Percentiles rank a stretch among this genome's conserved stretches.
phyloP scores from a whole-genome alignment of 805 yeast genomes.

The Crinitomyces ghanaensis region DNA sequence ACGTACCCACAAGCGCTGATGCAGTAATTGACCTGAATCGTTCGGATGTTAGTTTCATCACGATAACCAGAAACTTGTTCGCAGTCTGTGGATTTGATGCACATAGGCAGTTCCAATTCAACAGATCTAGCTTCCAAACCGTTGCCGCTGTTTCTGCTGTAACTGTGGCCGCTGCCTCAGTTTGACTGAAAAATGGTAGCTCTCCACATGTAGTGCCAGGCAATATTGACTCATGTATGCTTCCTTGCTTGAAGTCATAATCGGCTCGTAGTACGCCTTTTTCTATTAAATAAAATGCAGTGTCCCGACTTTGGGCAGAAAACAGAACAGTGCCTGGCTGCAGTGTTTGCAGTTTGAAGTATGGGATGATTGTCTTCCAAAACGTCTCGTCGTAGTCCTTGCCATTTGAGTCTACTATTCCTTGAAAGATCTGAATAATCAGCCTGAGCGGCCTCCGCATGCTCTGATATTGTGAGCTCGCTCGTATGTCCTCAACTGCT shows the following conservation, averaged over 20 bases:
- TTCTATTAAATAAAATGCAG: conserved; percentile 51
- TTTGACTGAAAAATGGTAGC: conserved; percentile 28
- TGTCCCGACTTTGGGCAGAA: conserved; percentile 34
- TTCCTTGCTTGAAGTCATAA: conserved; percentile 38
- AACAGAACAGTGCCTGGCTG: conserved; percentile 36
- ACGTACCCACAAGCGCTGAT: no score
- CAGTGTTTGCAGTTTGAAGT: conserved; percentile 39
- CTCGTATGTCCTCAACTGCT: conserved; percentile 22
- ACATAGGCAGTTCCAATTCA: conserved; percentile 35
- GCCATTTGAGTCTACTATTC: conserved; percentile 38
- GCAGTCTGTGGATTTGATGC: conserved; percentile 32
- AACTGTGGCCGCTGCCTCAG: conserved; percentile 36
- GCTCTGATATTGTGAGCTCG: conserved; percentile 24
- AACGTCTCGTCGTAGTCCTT: no score
- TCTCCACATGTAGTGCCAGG: conserved; percentile 74
- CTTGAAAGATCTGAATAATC: conserved; percentile 52
- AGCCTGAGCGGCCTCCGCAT: conserved; percentile 49
- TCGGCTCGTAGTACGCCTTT: conserved; percentile 43
- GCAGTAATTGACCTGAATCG: conserved; percentile 69
- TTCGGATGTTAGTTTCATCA: conserved; percentile 52
- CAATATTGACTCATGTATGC: conserved; percentile 39
- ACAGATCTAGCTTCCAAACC: conserved; percentile 54
- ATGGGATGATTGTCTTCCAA: conserved; percentile 55
- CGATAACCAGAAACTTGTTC: conserved; percentile 52
- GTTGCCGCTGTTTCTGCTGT: conserved; percentile 50